Percentiles rank a stretch among this genome's conserved stretches.
These are phyloP conservation scores for Chlamydomonas applanata DNA, from an alignment of 139 green algal species.

Conservation along the genomic window DNA sequence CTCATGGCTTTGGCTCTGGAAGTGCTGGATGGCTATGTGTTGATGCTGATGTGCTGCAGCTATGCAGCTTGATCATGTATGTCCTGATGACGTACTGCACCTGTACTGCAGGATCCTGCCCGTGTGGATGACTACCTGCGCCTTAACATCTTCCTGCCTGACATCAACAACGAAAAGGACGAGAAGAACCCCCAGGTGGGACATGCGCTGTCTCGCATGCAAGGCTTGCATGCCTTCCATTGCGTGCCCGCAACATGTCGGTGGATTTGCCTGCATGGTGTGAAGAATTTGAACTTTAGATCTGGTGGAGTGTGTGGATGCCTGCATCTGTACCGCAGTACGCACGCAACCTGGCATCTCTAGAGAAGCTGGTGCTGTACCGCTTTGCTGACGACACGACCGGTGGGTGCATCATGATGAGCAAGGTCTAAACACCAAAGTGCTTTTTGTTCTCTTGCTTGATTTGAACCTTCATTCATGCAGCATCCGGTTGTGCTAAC, in stretches of 20 bases:
- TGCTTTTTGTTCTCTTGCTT: slow-evolving; percentile 4
- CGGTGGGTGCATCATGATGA: slow-evolving; percentile 32
- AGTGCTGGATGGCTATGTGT: too few species aligned
- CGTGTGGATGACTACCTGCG: slow-evolving; percentile 63
- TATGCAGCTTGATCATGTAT: too few species aligned
- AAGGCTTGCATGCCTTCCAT: not conserved
- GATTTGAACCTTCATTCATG: not conserved
- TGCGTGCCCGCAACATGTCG: not conserved
- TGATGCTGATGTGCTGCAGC: too few species aligned
- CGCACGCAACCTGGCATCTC: slow-evolving; percentile 62
- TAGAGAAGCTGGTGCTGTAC: slow-evolving; percentile 75
- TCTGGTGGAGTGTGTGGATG: too few species aligned
- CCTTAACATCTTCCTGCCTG: slow-evolving; percentile 72
- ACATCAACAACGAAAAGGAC: slow-evolving; percentile 85
- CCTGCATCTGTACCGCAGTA: too few species aligned
- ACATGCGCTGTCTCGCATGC: not conserved
- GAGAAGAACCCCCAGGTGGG: slow-evolving; percentile 38
- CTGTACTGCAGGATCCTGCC: slow-evolving; percentile 54
- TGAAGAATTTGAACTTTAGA: too few species aligned
- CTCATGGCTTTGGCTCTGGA: too few species aligned
- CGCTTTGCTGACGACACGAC: slow-evolving; percentile 79
- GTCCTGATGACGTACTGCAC: too few species aligned
- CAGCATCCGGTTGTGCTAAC: not conserved
- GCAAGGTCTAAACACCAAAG: not conserved
- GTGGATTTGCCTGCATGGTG: not conserved